phyloP scores from a whole-genome alignment of 768 basidiomycete genomes.

The Boletales sp. region DNA sequence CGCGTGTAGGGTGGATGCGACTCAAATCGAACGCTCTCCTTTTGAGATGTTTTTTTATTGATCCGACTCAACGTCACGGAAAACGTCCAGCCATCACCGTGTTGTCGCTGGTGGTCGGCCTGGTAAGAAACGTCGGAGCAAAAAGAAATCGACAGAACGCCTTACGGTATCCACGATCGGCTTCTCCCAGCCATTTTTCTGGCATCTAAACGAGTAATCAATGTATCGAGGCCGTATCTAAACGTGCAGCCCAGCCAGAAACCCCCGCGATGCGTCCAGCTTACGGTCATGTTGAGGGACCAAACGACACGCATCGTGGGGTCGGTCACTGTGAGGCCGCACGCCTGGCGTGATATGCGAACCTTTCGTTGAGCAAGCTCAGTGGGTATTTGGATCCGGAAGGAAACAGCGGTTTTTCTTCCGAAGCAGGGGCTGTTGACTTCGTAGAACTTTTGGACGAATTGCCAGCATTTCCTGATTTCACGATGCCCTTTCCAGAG shows the following conservation, averaged over 20 bases:
- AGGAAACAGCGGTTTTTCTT: slow-evolving; percentile 69
- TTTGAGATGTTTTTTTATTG: slow-evolving; percentile 68
- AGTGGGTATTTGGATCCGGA: slow-evolving; percentile 83
- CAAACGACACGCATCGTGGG: not conserved
- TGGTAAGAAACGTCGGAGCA: slow-evolving; percentile 5
- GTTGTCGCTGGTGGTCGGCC: slow-evolving; percentile 38
- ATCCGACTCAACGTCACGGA: slow-evolving; percentile 60
- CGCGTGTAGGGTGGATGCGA: slow-evolving; percentile 69
- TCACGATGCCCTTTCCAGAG: slow-evolving; percentile 63
- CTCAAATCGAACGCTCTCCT: slow-evolving; percentile 66
- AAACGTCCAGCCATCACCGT: slow-evolving; percentile 56
- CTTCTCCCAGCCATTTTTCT: slow-evolving; percentile 87
- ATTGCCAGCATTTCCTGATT: slow-evolving; percentile 88
- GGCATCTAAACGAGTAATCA: slow-evolving; percentile 50
- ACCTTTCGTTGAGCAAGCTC: slow-evolving; percentile 78
- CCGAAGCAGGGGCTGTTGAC: slow-evolving; percentile 14
- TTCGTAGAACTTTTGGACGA: slow-evolving; percentile 52
- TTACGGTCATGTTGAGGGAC: not conserved
- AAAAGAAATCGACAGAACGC: not conserved
- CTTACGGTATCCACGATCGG: slow-evolving; percentile 73
- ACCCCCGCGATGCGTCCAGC: not conserved
- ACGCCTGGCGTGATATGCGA: not conserved
- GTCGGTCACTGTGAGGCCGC: not conserved
- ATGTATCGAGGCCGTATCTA: not conserved
- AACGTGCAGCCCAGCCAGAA: not conserved